Percentiles rank a stretch among this genome's conserved stretches.
Evolutionary conservation across 2,329 filamentous ascomycete species (phyloP).

Genomic region (Trichoderma afroharzianum): DNA sequence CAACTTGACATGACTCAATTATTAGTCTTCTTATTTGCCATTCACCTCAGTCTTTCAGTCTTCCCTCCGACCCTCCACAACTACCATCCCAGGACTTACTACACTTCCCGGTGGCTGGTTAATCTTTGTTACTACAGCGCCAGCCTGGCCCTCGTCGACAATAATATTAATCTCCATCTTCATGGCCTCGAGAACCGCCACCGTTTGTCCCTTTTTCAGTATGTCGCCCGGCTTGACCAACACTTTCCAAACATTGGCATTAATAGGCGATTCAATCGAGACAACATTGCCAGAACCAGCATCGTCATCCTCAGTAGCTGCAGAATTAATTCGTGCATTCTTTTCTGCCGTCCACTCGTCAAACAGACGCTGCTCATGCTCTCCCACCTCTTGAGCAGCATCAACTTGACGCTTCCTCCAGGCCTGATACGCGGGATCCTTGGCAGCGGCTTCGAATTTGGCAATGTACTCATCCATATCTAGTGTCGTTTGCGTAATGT

Average conservation of each 20-base stretch:
- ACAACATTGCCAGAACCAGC: background rate
- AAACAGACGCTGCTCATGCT: background rate
- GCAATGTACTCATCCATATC: background rate
- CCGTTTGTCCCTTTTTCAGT: background rate
- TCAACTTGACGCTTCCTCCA: background rate
- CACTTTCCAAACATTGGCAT: background rate
- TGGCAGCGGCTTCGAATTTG: background rate
- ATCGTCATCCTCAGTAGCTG: background rate
- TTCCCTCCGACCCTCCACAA: background rate
- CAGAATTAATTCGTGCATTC: background rate
- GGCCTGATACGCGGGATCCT: background rate
- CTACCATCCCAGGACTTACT: background rate
- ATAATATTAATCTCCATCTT: background rate
- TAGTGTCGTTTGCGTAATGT: background rate
- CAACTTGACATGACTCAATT: background rate
- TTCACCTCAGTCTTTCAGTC: background rate
- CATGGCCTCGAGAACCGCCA: background rate
- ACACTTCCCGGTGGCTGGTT: background rate
- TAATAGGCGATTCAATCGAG: background rate
- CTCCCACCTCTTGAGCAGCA: background rate
- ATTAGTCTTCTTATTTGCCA: background rate
- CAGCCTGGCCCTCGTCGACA: background rate
- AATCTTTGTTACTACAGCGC: background rate
- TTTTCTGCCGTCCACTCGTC: background rate
- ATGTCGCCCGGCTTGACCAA: background rate